Percentiles rank a stretch among this genome's conserved stretches.
Conservation (phyloP, 768 basidiomycete species). For the Pisolithus albus region DNA sequence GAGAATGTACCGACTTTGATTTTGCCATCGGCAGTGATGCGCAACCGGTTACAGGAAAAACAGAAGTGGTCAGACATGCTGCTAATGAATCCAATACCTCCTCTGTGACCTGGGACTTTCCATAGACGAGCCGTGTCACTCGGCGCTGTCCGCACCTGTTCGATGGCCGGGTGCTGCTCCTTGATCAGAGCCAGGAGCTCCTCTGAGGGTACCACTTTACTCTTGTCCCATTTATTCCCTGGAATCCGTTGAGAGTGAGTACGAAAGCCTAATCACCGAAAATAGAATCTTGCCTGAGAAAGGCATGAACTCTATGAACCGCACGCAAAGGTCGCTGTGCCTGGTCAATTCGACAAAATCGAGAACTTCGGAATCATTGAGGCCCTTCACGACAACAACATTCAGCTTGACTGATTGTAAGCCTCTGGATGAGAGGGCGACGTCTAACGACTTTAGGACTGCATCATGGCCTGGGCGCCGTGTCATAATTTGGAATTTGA, state of each 20-base stretch:
- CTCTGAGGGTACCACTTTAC: conserved; percentile 74
- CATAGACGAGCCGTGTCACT: conserved; percentile 82
- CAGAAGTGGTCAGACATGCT: conserved; percentile 96
- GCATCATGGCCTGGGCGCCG: conserved; percentile 70
- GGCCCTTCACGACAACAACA: conserved; percentile 71
- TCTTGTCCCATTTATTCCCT: conserved; percentile 84
- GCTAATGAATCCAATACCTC: conserved; percentile 81
- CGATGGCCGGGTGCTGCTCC: conserved; percentile 41
- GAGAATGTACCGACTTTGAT: conserved; percentile 54
- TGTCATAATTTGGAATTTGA: conserved; percentile 86
- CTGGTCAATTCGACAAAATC: conserved; percentile 77
- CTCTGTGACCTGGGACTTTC: conserved; percentile 62
- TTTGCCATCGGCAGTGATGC: conserved; percentile 85
- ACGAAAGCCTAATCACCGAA: background rate
- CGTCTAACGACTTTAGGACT: conserved; percentile 59
- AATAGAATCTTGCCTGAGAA: conserved; percentile 57
- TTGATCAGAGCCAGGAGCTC: conserved; percentile 51
- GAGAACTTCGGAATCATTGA: conserved; percentile 76
- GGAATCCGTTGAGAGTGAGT: background rate
- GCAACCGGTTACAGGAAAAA: conserved; percentile 72
- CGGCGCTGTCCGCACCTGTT: conserved; percentile 54
- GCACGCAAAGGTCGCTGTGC: conserved; percentile 55
- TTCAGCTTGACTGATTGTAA: conserved; percentile 72
- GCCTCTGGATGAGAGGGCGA: conserved; percentile 47
- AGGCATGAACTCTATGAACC: conserved; percentile 94